Evolutionary conservation across 176 grass and related monocot genomes (phyloP).

Genomic region (Paspalum notatum): DNA sequence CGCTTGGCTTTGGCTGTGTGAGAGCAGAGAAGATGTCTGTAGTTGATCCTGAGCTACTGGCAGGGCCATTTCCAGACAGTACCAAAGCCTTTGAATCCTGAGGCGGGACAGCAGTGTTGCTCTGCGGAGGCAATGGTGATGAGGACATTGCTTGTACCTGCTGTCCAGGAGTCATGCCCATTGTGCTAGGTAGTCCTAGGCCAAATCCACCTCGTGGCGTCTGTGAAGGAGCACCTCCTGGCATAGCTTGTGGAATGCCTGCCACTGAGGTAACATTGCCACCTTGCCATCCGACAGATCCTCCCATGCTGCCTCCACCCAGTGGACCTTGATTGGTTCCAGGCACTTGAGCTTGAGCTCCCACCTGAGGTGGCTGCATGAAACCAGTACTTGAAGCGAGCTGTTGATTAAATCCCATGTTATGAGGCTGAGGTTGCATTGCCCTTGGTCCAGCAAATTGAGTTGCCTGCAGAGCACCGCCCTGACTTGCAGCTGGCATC

Average conservation of each 20-base stretch:
- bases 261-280: slow-evolving; percentile 51
- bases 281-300: slow-evolving; percentile 68
- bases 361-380: slow-evolving; percentile 66
- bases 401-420: slow-evolving; percentile 71
- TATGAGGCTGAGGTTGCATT: slow-evolving; percentile 54
- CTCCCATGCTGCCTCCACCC: slow-evolving; percentile 54
- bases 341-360: slow-evolving; percentile 60
- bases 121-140: slow-evolving; percentile 61
- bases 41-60: slow-evolving; percentile 58
- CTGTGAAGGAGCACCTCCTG: slow-evolving; percentile 51
- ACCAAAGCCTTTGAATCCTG: slow-evolving; percentile 62
- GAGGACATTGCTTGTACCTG: slow-evolving; percentile 56
- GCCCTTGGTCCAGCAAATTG: slow-evolving; percentile 64
- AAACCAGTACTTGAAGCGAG: slow-evolving; percentile 56
- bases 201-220: slow-evolving; percentile 58
- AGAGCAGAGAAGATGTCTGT: slow-evolving; percentile 72
- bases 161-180: slow-evolving; percentile 51
- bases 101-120: slow-evolving; percentile 49
- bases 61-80: slow-evolving; percentile 77
- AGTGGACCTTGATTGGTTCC: slow-evolving; percentile 54
- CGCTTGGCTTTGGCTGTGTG: slow-evolving; percentile 57
- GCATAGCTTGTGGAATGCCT: slow-evolving; percentile 44
- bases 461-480: slow-evolving; percentile 48
- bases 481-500: slow-evolving; percentile 59
- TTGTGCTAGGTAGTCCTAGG: slow-evolving; percentile 52